Conservation (phyloP, 345 rosid species). For the Gossypium mustelinum region DNA sequence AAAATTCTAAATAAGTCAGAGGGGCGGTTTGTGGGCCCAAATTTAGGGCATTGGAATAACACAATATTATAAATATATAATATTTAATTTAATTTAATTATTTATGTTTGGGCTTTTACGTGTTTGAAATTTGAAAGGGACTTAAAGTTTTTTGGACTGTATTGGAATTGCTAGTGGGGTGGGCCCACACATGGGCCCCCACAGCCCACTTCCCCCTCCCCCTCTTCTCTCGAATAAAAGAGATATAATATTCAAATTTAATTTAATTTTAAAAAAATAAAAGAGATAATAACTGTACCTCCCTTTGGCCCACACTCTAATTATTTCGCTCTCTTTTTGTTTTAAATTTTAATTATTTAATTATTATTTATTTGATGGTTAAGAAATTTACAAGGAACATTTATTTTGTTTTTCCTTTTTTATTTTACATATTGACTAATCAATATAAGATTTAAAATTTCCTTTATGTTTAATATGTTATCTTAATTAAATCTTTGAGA, state of each 20-base stretch:
- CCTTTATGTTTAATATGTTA: too few species aligned
- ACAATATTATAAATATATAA: background rate
- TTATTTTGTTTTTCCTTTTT: too few species aligned
- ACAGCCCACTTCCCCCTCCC: background rate
- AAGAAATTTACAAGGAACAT: too few species aligned
- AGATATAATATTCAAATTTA: background rate
- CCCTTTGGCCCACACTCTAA: conserved; percentile 19
- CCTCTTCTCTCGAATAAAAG: background rate
- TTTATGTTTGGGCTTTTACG: conserved; percentile 18
- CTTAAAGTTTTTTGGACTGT: conserved; percentile 31
- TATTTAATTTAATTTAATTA: background rate
- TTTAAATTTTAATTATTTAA: background rate
- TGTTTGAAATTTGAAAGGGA: conserved; percentile 23
- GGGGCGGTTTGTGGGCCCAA: conserved; percentile 30
- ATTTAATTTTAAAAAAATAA: background rate
- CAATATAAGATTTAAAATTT: too few species aligned
- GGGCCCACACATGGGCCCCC: conserved; percentile 17
- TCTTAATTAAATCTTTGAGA: too few species aligned
- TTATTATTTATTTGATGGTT: background rate
- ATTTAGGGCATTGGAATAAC: background rate
- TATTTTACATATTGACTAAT: too few species aligned
- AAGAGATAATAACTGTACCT: background rate
- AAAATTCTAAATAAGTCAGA: conserved; percentile 11
- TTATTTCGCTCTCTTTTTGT: conserved; percentile 17
- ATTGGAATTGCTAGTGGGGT: background rate